Percentiles rank a stretch among this genome's conserved stretches.
Conservation (phyloP, 306 rosid species). For the Lagenaria siceraria region DNA sequence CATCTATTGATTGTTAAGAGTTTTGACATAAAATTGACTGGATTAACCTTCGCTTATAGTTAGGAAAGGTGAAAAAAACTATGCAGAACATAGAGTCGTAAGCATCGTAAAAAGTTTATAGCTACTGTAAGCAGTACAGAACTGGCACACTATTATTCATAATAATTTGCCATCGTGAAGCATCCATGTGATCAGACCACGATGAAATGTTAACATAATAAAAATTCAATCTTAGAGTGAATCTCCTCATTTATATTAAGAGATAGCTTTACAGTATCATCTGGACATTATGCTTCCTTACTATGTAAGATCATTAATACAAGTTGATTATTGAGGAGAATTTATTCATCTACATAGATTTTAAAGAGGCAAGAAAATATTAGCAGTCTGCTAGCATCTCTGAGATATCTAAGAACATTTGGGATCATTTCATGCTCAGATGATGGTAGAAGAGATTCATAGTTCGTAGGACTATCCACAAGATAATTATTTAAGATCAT, state of each 20-base stretch:
- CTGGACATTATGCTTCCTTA: background rate
- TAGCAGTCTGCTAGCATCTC: background rate
- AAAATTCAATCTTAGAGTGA: background rate
- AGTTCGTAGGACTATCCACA: background rate
- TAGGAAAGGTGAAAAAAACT: background rate
- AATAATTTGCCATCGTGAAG: background rate
- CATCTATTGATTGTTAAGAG: background rate
- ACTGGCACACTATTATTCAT: background rate
- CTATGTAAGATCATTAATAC: background rate
- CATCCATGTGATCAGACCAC: background rate
- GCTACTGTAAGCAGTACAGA: background rate
- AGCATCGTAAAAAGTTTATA: background rate
- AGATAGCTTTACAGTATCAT: background rate
- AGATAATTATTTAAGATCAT: too few species aligned
- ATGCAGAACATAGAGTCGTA: background rate
- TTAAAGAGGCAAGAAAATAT: background rate
- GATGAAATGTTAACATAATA: background rate
- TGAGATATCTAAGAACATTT: background rate
- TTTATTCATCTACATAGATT: background rate
- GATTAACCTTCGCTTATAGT: background rate
- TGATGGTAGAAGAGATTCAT: background rate
- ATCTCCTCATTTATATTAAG: background rate
- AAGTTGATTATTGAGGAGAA: background rate
- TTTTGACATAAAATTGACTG: background rate
- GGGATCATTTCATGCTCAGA: background rate